Conservation (phyloP, 177 flowering plant species). For the Vitis hybrid region DNA sequence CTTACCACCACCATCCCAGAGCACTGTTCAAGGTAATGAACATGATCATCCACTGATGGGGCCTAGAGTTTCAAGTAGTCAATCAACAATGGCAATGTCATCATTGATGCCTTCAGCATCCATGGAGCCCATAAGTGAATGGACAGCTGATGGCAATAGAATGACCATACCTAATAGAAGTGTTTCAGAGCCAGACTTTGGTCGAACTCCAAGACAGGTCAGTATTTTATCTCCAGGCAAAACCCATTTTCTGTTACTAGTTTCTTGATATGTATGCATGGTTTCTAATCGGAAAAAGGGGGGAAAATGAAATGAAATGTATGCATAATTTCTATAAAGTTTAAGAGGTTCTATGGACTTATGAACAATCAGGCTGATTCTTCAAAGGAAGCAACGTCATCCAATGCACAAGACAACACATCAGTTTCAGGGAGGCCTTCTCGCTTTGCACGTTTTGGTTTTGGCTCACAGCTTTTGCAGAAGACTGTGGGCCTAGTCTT, state of each 20-base stretch:
- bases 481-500: constrained; percentile 85
- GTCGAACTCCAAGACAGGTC: constrained; percentile 83
- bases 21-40: constrained; percentile 43
- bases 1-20: constrained; percentile 64
- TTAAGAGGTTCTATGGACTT: not conserved
- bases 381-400: constrained; percentile 44
- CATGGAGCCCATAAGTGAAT: constrained; percentile 76
- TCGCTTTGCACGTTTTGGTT: constrained; percentile 77
- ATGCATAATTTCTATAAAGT: too few relatives aligned
- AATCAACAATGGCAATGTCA: constrained; percentile 80
- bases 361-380: constrained; percentile 41
- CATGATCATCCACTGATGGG: constrained; percentile 36
- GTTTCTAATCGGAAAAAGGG: too few relatives aligned
- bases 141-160: constrained; percentile 56
- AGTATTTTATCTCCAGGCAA: constrained; percentile 5
- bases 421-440: constrained; percentile 50
- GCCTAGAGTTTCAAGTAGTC: constrained; percentile 63
- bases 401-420: constrained; percentile 46
- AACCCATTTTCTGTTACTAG: not conserved
- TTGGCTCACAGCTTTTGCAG: constrained; percentile 73
- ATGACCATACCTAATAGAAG: constrained; percentile 68
- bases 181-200: constrained; percentile 94
- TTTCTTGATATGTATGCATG: not conserved
- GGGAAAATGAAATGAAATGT: too few relatives aligned
- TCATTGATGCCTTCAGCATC: constrained; percentile 79